phyloP scores from a whole-genome alignment of 306 rosid species.

The Pterocarpus santalinus region DNA sequence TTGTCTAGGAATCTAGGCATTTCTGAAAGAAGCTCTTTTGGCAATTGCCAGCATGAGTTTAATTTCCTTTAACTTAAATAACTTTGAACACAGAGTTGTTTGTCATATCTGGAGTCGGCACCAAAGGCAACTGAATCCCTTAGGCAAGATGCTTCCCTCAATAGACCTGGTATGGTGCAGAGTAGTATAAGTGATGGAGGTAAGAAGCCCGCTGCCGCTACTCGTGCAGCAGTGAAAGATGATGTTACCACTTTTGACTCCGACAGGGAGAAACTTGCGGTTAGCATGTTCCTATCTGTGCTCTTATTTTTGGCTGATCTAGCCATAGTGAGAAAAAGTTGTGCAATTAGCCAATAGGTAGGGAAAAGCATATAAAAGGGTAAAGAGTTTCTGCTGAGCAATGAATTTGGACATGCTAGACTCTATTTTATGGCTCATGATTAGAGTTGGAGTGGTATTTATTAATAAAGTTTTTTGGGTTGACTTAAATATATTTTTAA shows the following conservation, averaged over 20 bases:
- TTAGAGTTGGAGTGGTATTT: constrained; percentile 19
- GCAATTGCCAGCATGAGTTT: constrained; percentile 43
- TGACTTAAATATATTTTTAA: too few relatives aligned
- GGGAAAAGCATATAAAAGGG: background rate
- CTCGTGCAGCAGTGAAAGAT: constrained; percentile 72
- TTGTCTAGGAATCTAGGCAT: background rate
- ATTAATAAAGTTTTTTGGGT: background rate
- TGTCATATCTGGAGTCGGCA: constrained; percentile 76
- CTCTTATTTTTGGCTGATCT: constrained; percentile 19
- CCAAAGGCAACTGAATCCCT: constrained; percentile 64
- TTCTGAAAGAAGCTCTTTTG: constrained; percentile 9
- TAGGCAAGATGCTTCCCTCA: constrained; percentile 49
- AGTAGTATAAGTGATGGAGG: constrained; percentile 67
- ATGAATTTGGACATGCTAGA: constrained; percentile 23
- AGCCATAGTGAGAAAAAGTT: constrained; percentile 30
- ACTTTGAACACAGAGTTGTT: constrained; percentile 70
- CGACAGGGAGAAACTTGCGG: constrained; percentile 86
- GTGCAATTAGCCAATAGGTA: constrained; percentile 9
- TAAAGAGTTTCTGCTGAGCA: background rate
- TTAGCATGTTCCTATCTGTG: constrained; percentile 45
- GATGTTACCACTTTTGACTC: constrained; percentile 54
- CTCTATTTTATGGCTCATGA: constrained; percentile 18
- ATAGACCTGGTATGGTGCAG: constrained; percentile 47
- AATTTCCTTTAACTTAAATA: constrained; percentile 23
- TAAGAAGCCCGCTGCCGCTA: constrained; percentile 85